Evolutionary conservation across 2,329 filamentous ascomycete species (phyloP).

Genomic region (Samsoniella hepiali): DNA sequence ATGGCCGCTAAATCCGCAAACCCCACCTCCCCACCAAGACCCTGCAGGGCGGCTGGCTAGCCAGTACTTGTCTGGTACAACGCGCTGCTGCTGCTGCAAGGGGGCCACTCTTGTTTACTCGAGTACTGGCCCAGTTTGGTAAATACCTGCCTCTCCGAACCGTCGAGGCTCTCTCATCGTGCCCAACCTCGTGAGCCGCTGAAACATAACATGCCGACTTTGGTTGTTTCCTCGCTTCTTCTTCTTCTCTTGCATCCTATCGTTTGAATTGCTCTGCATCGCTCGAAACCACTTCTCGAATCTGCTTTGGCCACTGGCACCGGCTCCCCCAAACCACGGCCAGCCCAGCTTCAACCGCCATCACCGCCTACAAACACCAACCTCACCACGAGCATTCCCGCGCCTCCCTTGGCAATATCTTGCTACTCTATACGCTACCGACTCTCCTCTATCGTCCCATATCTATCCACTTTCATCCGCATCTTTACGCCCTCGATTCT

Average conservation of each 20-base stretch:
- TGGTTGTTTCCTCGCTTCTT: not conserved
- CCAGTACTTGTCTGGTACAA: not conserved
- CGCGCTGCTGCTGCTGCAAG: not conserved
- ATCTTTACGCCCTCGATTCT: not conserved
- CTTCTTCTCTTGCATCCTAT: not conserved
- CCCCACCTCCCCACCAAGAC: conserved; percentile 13
- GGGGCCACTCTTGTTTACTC: not conserved
- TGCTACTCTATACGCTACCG: not conserved
- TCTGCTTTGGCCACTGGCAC: not conserved
- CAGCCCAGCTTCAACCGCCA: not conserved
- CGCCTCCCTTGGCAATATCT: conserved; percentile 4
- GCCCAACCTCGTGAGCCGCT: conserved; percentile 11
- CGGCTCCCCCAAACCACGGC: not conserved
- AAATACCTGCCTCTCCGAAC: not conserved
- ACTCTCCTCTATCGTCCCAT: not conserved
- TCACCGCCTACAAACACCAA: conserved; percentile 2
- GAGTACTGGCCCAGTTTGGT: not conserved
- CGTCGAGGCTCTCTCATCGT: not conserved
- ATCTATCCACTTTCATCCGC: not conserved
- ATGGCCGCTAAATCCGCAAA: not conserved
- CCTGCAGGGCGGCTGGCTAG: not conserved
- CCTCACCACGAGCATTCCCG: conserved; percentile 8
- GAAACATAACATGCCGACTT: conserved; percentile 12
- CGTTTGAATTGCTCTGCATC: not conserved
- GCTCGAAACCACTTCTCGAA: not conserved